Percentiles rank a stretch among this genome's conserved stretches.
Evolutionary conservation across 495 filamentous ascomycete genomes (phyloP).

Genomic region (Aspergillus cristatus): DNA sequence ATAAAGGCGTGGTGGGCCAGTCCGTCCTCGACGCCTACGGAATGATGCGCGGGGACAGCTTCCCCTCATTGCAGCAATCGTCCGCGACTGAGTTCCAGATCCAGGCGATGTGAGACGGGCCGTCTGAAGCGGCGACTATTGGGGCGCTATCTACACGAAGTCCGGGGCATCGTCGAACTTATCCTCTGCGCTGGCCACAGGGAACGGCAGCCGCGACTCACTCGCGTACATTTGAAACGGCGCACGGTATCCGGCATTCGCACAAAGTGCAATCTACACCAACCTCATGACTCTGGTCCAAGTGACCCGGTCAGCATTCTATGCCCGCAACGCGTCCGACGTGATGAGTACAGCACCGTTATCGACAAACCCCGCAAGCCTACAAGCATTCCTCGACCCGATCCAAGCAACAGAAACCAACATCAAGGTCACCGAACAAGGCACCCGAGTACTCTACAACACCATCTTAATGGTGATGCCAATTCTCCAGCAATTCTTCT

Average conservation of each 20-base stretch:
- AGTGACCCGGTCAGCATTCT: constrained; percentile 17
- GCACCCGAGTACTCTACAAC: constrained; percentile 34
- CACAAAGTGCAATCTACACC: constrained; percentile 21
- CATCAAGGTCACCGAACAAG: constrained; percentile 32
- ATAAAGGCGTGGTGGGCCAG: constrained; percentile 30
- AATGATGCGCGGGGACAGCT: constrained; percentile 18
- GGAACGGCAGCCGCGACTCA: constrained; percentile 17
- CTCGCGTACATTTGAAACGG: constrained; percentile 38
- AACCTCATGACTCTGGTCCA: constrained; percentile 18
- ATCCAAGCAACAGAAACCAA: constrained; percentile 24
- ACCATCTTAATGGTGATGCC: constrained; percentile 31
- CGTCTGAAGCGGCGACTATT: constrained; percentile 29
- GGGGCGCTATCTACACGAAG: constrained; percentile 28
- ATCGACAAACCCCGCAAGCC: constrained; percentile 11
- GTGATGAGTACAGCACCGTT: constrained; percentile 14
- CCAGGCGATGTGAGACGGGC: constrained; percentile 15
- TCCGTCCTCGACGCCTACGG: constrained; percentile 27
- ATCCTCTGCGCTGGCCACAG: constrained; percentile 14
- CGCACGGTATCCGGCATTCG: constrained; percentile 29
- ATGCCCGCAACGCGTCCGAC: constrained; percentile 20
- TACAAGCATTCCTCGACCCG: constrained; percentile 29
- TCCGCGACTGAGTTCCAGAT: constrained; percentile 12
- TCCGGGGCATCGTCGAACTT: constrained; percentile 20
- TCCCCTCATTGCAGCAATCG: constrained; percentile 9
- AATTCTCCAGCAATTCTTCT: constrained; percentile 43